These are phyloP conservation scores for Heliophila coronopifolia DNA, from an alignment of 441 rosid genomes.

Conservation along the genomic window DNA sequence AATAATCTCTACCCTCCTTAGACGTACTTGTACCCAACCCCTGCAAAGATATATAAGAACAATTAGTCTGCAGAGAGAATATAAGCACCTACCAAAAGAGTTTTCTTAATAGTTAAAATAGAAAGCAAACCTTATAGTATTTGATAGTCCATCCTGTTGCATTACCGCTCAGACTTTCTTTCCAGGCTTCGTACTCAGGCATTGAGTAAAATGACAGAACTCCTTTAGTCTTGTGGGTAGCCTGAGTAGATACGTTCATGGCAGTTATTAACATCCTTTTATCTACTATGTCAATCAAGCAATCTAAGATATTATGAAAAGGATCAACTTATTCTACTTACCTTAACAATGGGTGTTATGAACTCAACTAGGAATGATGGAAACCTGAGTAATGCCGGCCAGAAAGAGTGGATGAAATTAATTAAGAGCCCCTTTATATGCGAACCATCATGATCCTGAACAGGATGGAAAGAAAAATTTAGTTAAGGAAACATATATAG, in stretches of 20 bases:
- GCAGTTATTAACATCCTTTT: conserved; percentile 9
- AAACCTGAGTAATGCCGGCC: conserved; percentile 85
- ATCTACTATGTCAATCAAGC: background rate
- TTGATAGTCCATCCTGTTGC: conserved; percentile 84
- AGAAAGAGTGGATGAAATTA: conserved; percentile 85
- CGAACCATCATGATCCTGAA: conserved; percentile 95
- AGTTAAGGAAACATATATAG: background rate
- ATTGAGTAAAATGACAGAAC: conserved; percentile 69
- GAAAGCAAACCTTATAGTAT: conserved; percentile 81
- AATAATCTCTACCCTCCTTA: conserved; percentile 72
- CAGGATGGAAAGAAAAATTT: conserved; percentile 16
- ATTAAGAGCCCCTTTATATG: conserved; percentile 92
- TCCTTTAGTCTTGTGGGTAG: conserved; percentile 43
- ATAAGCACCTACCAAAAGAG: background rate
- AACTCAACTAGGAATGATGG: conserved; percentile 90
- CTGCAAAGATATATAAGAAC: conserved; percentile 32
- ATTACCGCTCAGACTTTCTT: conserved; percentile 56
- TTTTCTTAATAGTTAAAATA: conserved; percentile 4
- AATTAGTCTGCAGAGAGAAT: conserved; percentile 1
- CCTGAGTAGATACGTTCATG: conserved; percentile 35
- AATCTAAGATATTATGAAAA: background rate
- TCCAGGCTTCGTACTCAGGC: conserved; percentile 91
- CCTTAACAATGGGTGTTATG: conserved; percentile 95
- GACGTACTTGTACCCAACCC: conserved; percentile 91
- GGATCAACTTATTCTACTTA: conserved; percentile 20